Conservation (phyloP, 1,284 basidiomycete species). For the Kwoniella shivajii region DNA sequence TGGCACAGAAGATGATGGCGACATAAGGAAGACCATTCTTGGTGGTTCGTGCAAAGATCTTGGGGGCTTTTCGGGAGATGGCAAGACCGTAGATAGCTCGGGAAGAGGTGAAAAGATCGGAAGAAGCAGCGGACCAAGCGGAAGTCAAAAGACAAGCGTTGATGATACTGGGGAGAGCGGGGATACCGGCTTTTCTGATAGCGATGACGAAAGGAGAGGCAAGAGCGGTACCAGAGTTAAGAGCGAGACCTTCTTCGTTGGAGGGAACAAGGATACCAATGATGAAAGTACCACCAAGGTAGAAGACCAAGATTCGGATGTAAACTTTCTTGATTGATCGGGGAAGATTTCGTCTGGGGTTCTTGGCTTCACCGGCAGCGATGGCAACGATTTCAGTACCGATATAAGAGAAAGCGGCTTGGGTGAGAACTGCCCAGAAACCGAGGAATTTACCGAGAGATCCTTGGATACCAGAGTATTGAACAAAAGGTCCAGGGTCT, state of each 20-base stretch:
- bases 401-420: constrained; percentile 53
- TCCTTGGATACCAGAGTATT: constrained; percentile 50
- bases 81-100: constrained; percentile 61
- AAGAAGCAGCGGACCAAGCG: constrained; percentile 61
- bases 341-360: constrained; percentile 73
- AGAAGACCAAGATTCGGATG: constrained; percentile 71
- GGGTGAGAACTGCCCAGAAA: constrained; percentile 58
- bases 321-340: constrained; percentile 76
- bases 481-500: constrained; percentile 57
- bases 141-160: constrained; percentile 66
- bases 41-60: constrained; percentile 63
- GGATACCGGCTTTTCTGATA: constrained; percentile 68
- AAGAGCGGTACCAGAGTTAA: constrained; percentile 64
- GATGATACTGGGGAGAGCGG: constrained; percentile 66
- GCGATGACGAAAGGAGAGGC: constrained; percentile 83
- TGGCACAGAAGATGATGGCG: constrained; percentile 66
- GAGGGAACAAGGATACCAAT: constrained; percentile 78
- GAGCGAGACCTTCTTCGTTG: constrained; percentile 62
- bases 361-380: constrained; percentile 57
- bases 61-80: constrained; percentile 43
- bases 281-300: constrained; percentile 63
- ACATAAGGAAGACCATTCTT: constrained; percentile 74
- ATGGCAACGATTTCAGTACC: constrained; percentile 55
- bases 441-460: constrained; percentile 57
- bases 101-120: constrained; percentile 61